Conservation (phyloP, 2,329 filamentous ascomycete species). For the Lasiodiplodia citricola region DNA sequence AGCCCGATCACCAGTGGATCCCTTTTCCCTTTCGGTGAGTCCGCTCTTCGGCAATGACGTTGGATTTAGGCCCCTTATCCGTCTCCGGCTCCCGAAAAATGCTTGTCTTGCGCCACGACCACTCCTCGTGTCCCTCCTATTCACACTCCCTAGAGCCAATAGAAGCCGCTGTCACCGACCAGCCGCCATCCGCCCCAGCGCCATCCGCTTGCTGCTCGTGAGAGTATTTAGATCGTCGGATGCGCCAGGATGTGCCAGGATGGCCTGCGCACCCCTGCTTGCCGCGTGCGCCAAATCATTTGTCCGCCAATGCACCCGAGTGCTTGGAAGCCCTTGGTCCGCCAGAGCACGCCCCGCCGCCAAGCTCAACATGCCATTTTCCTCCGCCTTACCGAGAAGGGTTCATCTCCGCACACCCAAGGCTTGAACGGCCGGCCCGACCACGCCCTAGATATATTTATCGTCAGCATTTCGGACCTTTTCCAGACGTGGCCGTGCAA, state of each 20-base stretch:
- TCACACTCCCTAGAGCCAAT: slow-evolving; percentile 8
- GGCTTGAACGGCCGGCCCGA: slow-evolving; percentile 15
- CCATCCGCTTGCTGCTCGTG: slow-evolving; percentile 6
- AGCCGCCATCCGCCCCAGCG: neutral
- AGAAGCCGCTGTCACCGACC: slow-evolving; percentile 9
- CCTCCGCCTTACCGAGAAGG: slow-evolving; percentile 16
- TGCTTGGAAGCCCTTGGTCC: slow-evolving; percentile 17
- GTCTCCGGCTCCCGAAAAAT: slow-evolving; percentile 22
- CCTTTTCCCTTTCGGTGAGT: neutral
- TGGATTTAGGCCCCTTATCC: slow-evolving; percentile 23
- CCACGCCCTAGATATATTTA: slow-evolving; percentile 19
- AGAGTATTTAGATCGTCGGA: slow-evolving; percentile 24
- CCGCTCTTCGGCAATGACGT: slow-evolving; percentile 16
- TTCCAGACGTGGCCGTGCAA: slow-evolving; percentile 2
- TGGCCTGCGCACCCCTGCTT: neutral
- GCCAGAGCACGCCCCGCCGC: slow-evolving; percentile 3
- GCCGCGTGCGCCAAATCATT: neutral
- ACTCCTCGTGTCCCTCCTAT: slow-evolving; percentile 1
- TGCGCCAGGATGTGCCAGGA: slow-evolving; percentile 18
- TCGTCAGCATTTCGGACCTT: slow-evolving; percentile 25
- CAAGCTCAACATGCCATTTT: slow-evolving; percentile 11
- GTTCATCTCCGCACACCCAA: slow-evolving; percentile 25
- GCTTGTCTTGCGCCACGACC: slow-evolving; percentile 22
- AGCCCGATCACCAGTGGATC: slow-evolving; percentile 20
- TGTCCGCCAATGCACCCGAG: slow-evolving; percentile 1